These are phyloP conservation scores for Aspergillus vadensis DNA, from an alignment of 2,329 filamentous ascomycete genomes.

Conservation along the genomic window DNA sequence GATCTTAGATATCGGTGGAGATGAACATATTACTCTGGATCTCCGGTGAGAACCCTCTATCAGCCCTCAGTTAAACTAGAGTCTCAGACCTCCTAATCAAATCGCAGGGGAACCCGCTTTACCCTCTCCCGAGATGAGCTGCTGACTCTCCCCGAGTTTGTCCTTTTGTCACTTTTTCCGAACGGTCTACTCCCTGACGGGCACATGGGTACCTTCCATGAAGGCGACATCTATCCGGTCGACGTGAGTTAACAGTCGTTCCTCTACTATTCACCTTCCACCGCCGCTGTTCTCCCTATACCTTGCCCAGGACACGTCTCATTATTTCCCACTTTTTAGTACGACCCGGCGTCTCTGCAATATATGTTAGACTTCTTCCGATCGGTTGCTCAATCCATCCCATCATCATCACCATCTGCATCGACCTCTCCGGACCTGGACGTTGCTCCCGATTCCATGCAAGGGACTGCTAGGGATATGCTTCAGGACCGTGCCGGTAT, in stretches of 20 bases:
- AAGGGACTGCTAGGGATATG: conserved; percentile 71
- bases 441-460: conserved; percentile 71
- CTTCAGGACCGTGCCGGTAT: conserved; percentile 88
- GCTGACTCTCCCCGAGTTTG: conserved; percentile 93
- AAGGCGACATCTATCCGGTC: conserved; percentile 92
- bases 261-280: neutral
- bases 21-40: conserved; percentile 94
- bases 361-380: conserved; percentile 99
- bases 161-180: conserved; percentile 93
- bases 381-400: conserved; percentile 90
- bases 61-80: conserved; percentile 11
- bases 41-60: conserved; percentile 67
- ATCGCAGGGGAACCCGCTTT: conserved; percentile 80
- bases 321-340: conserved; percentile 60
- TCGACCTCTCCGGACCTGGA: conserved; percentile 62
- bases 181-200: conserved; percentile 98
- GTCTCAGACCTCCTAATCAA: conserved; percentile 16
- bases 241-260: conserved; percentile 67
- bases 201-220: conserved; percentile 88
- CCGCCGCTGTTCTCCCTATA: neutral
- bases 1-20: conserved; percentile 70
- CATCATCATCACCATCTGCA: conserved; percentile 66
- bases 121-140: conserved; percentile 93
- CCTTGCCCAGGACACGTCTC: conserved; percentile 4
- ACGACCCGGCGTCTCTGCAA: conserved; percentile 91